A percentile compares a stretch with the other conserved stretches of the same genome.
These are phyloP conservation scores for Alternaria sp. DNA, from an alignment of 2,329 filamentous ascomycete species.

Conservation along the genomic window DNA sequence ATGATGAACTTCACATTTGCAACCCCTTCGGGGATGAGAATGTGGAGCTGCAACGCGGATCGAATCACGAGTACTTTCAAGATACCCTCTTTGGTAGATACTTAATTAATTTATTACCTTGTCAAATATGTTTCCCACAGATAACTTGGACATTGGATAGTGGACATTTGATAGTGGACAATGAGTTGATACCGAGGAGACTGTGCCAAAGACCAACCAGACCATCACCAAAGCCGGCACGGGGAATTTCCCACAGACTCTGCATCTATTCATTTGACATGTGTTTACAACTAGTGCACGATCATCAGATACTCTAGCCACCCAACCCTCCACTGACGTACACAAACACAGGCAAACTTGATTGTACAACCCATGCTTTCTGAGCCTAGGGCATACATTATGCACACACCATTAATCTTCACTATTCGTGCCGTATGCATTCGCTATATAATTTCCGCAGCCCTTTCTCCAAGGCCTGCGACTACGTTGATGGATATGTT, in stretches of 20 bases:
- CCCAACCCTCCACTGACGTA: background rate
- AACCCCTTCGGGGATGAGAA: background rate
- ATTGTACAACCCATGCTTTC: background rate
- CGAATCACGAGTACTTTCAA: background rate
- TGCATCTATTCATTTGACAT: background rate
- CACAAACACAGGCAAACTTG: background rate
- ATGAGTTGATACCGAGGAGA: no score
- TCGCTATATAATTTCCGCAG: background rate
- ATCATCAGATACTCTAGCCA: background rate
- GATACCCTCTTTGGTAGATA: background rate
- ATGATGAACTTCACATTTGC: background rate
- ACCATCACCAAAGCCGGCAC: no score
- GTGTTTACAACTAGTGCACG: background rate
- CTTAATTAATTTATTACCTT: background rate
- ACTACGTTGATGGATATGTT: background rate
- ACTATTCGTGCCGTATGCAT: background rate
- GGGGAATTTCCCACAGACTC: no score
- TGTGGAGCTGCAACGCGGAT: background rate
- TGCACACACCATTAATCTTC: background rate
- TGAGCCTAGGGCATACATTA: no score
- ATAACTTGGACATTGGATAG: no score
- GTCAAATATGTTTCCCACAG: background rate
- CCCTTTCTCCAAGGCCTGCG: background rate
- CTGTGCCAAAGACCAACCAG: no score
- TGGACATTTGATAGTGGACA: no score